Conservation (phyloP, 305 asterid species). For the Solanum hybrid region DNA sequence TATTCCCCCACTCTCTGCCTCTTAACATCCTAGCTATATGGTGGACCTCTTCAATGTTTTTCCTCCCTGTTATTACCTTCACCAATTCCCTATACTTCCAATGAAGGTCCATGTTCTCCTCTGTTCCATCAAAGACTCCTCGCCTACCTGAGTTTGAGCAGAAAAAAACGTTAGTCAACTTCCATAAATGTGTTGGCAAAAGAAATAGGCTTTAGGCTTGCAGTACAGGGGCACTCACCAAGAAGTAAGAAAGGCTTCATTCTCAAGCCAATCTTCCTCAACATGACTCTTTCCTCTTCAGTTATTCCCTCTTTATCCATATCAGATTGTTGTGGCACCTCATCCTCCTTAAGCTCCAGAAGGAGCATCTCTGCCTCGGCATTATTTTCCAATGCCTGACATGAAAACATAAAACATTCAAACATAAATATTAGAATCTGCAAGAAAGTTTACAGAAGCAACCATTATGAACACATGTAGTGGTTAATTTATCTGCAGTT, state of each 20-base stretch:
- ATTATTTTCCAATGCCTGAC: slow-evolving; percentile 76
- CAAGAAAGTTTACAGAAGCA: slow-evolving; percentile 7
- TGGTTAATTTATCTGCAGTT: slow-evolving; percentile 47
- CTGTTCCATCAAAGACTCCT: slow-evolving; percentile 91
- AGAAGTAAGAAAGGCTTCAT: slow-evolving; percentile 80
- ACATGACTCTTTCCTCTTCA: slow-evolving; percentile 90
- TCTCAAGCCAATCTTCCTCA: slow-evolving; percentile 84
- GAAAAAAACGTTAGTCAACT: neutral
- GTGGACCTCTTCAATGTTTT: slow-evolving; percentile 61
- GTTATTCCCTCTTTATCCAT: slow-evolving; percentile 86
- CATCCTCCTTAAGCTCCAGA: slow-evolving; percentile 45
- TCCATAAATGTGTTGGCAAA: neutral
- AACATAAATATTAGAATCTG: slow-evolving; percentile 5
- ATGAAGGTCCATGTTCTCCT: slow-evolving; percentile 96
- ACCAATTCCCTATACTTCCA: slow-evolving; percentile 97
- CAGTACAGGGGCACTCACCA: slow-evolving; percentile 42
- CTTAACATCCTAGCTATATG: slow-evolving; percentile 61
- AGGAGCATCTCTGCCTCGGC: slow-evolving; percentile 65
- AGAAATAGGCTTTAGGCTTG: neutral
- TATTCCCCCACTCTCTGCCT: slow-evolving; percentile 94
- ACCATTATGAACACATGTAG: slow-evolving; percentile 35
- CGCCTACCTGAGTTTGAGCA: slow-evolving; percentile 57
- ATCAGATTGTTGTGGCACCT: slow-evolving; percentile 45
- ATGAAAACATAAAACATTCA: slow-evolving; percentile 18
- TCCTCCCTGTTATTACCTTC: slow-evolving; percentile 64